These are phyloP conservation scores for Cladorrhinum sp. DNA, from an alignment of 2,329 filamentous ascomycete species.

Conservation along the genomic window DNA sequence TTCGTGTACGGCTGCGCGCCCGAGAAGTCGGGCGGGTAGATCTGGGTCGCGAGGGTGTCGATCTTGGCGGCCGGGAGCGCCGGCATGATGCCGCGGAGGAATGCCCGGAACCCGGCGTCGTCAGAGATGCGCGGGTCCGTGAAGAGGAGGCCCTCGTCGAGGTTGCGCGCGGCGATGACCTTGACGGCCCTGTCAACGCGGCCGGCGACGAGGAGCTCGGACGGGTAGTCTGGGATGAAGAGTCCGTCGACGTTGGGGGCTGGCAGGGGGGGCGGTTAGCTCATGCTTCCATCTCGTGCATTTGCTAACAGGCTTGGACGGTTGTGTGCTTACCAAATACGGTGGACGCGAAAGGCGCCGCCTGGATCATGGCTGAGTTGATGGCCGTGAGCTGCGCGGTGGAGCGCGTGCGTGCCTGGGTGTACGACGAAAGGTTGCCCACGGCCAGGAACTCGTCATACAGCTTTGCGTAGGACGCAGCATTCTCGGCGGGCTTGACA, in stretches of 20 bases:
- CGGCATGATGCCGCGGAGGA: constrained; percentile 9
- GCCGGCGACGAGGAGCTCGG: not conserved
- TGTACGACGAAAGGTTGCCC: not conserved
- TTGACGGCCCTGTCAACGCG: constrained; percentile 9
- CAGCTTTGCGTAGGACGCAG: constrained; percentile 6
- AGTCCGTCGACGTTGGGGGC: constrained; percentile 19
- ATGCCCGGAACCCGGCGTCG: constrained; percentile 12
- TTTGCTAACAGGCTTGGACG: not conserved
- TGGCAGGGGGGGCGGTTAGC: not conserved
- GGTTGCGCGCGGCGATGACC: constrained; percentile 11
- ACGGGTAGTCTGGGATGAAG: constrained; percentile 9
- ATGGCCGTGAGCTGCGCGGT: not conserved
- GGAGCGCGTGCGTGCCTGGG: not conserved
- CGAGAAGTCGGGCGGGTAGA: constrained; percentile 15
- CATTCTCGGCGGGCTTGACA: constrained; percentile 8
- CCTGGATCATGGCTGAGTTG: constrained; percentile 5
- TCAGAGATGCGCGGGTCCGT: constrained; percentile 13
- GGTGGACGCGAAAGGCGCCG: constrained; percentile 1
- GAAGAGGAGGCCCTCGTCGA: constrained; percentile 14
- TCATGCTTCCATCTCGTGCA: too few species aligned
- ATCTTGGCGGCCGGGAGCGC: constrained; percentile 10
- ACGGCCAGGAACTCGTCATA: constrained; percentile 5
- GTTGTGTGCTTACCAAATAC: not conserved
- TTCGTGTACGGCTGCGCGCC: constrained; percentile 13
- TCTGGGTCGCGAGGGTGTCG: not conserved